Evolutionary conservation across 148 eudicot species (phyloP).

Genomic region (Arbutus unedo): DNA sequence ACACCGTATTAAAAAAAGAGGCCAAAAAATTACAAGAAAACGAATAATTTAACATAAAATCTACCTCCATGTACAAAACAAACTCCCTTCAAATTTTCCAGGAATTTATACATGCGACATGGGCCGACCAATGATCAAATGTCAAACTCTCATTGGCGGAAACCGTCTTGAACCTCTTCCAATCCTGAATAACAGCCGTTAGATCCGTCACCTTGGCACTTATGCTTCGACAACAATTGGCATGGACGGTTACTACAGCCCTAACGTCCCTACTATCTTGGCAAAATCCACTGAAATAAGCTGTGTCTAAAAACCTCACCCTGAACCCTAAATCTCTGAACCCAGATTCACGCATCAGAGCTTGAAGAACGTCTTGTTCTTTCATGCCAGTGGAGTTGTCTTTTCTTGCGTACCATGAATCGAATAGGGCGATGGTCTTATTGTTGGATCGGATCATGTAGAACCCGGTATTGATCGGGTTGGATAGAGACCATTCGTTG

Average conservation of each 20-base stretch:
- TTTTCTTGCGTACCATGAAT: slow-evolving; percentile 61
- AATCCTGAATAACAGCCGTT: slow-evolving; percentile 39
- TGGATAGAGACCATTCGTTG: slow-evolving; percentile 25
- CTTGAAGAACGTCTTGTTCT: slow-evolving; percentile 68
- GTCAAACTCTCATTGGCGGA: slow-evolving; percentile 20
- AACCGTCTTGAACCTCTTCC: slow-evolving; percentile 33
- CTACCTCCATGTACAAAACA: background rate
- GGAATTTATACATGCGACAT: slow-evolving; percentile 31
- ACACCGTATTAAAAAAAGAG: no score
- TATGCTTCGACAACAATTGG: slow-evolving; percentile 77
- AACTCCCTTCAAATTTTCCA: slow-evolving; percentile 24
- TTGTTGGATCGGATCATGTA: slow-evolving; percentile 65
- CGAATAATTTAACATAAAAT: background rate
- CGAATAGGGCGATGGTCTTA: slow-evolving; percentile 49
- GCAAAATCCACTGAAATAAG: slow-evolving; percentile 68
- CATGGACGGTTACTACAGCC: slow-evolving; percentile 65
- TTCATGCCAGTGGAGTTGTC: slow-evolving; percentile 51
- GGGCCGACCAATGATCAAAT: slow-evolving; percentile 39
- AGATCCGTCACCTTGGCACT: slow-evolving; percentile 59
- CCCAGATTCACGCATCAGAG: slow-evolving; percentile 23
- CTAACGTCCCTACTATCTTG: slow-evolving; percentile 35
- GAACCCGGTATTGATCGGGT: slow-evolving; percentile 75
- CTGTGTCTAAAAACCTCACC: slow-evolving; percentile 45
- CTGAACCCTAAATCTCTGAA: slow-evolving; percentile 29
- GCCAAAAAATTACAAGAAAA: background rate